phyloP scores from a whole-genome alignment of 257 asterid species.

The Osmanthus fragrans region DNA sequence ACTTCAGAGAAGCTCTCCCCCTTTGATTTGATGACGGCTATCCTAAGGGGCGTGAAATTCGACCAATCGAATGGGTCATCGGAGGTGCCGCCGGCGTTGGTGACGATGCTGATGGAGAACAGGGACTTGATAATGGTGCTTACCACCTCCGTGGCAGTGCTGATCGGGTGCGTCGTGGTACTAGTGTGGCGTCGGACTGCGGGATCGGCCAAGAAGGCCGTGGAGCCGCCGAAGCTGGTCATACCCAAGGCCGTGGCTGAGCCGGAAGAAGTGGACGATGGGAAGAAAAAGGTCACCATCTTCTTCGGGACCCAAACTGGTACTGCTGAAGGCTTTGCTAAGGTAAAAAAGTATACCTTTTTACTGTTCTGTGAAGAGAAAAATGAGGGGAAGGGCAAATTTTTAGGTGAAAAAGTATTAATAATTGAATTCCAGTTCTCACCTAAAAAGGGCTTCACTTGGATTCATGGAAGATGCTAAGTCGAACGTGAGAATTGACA shows the following conservation, averaged over 20 bases:
- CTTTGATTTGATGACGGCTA: conserved; percentile 66
- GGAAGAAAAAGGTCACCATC: conserved; percentile 74
- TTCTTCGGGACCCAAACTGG: conserved; percentile 97
- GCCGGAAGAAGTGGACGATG: conserved; percentile 77
- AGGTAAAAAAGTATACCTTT: conserved; percentile 43
- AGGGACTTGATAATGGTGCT: conserved; percentile 66
- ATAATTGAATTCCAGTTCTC: conserved; percentile 1
- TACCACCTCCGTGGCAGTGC: conserved; percentile 76
- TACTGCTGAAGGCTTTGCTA: conserved; percentile 98
- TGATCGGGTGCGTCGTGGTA: conserved; percentile 72
- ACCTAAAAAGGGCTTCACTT: conserved; percentile 13
- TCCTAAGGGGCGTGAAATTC: conserved; percentile 54
- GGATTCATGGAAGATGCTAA: conserved; percentile 17
- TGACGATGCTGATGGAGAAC: conserved; percentile 65
- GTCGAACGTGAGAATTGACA: conserved; percentile 4
- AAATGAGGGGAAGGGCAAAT: not conserved
- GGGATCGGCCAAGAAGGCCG: conserved; percentile 47
- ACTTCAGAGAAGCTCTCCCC: conserved; percentile 65
- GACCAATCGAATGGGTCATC: conserved; percentile 49
- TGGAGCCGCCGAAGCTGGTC: conserved; percentile 49
- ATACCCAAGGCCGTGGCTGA: conserved; percentile 48
- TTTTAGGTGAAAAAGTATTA: not conserved
- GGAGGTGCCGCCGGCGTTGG: conserved; percentile 41
- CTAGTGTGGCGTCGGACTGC: conserved; percentile 65
- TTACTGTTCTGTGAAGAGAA: not conserved